Percentiles rank a stretch among this genome's conserved stretches.
Conservation (phyloP, 2,329 filamentous ascomycete species). For the Lasiodiplodia hormozganensis region DNA sequence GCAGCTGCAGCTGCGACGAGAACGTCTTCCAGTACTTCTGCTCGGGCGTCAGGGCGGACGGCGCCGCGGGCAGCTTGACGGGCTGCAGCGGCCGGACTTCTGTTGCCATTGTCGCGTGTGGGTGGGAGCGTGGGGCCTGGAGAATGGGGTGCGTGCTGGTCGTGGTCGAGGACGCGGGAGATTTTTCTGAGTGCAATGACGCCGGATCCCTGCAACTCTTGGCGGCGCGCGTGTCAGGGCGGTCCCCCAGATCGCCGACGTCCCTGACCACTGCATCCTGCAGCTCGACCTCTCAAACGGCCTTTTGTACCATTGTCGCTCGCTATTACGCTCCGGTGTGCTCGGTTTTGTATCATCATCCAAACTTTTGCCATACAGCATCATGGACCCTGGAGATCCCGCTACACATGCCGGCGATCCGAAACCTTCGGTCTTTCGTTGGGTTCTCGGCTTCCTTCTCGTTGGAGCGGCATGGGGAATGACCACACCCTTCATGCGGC, state of each 20-base stretch:
- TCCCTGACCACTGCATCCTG: neutral
- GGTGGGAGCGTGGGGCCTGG: neutral
- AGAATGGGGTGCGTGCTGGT: neutral
- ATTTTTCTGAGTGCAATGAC: slow-evolving; percentile 28
- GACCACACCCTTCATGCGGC: slow-evolving; percentile 87
- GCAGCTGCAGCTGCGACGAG: slow-evolving; percentile 86
- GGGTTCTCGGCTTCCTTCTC: slow-evolving; percentile 85
- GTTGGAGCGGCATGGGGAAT: slow-evolving; percentile 93
- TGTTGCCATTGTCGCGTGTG: slow-evolving; percentile 71
- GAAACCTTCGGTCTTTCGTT: slow-evolving; percentile 69
- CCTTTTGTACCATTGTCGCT: neutral
- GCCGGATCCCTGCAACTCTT: slow-evolving; percentile 17
- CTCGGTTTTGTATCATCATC: neutral
- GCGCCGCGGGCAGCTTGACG: slow-evolving; percentile 82
- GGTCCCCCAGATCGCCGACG: neutral
- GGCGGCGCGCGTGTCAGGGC: slow-evolving; percentile 9
- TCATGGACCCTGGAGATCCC: slow-evolving; percentile 23
- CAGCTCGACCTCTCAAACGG: neutral
- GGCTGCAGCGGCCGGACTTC: slow-evolving; percentile 81
- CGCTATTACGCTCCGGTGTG: neutral
- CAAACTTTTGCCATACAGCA: neutral
- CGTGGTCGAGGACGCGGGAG: slow-evolving; percentile 16
- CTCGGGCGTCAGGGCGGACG: slow-evolving; percentile 84
- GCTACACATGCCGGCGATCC: slow-evolving; percentile 7
- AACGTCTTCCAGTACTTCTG: slow-evolving; percentile 97